Conservation (phyloP, 2,329 filamentous ascomycete genomes). For the Geosmithia putterillii region DNA sequence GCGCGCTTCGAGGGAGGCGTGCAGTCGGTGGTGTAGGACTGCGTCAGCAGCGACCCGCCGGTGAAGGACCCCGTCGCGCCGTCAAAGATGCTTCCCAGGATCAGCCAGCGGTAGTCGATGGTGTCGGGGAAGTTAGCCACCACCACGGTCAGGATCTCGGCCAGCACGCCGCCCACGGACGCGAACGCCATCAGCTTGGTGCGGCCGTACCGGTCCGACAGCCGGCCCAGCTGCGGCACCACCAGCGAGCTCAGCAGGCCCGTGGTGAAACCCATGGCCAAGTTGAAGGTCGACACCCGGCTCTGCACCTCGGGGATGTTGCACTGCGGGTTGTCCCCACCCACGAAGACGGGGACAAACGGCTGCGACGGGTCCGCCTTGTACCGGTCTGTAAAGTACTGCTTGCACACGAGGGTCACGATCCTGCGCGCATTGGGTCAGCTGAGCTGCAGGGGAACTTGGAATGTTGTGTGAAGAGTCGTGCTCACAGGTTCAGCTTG, state of each 20-base stretch:
- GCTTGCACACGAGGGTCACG: conserved; percentile 68
- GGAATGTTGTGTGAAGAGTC: neutral
- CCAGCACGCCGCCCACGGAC: conserved; percentile 60
- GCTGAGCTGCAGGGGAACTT: neutral
- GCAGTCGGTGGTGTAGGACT: conserved; percentile 86
- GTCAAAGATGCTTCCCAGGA: conserved; percentile 67
- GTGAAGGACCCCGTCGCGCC: conserved; percentile 85
- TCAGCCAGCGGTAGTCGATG: conserved; percentile 65
- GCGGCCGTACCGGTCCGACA: conserved; percentile 81
- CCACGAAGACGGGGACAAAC: conserved; percentile 52
- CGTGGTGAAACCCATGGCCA: conserved; percentile 61
- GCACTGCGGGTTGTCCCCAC: conserved; percentile 67
- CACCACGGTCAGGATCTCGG: conserved; percentile 67
- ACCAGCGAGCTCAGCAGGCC: conserved; percentile 71
- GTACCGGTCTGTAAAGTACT: conserved; percentile 63
- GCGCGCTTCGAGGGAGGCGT: conserved; percentile 68
- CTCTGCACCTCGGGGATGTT: conserved; percentile 67
- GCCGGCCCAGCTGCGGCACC: conserved; percentile 68
- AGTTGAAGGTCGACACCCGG: conserved; percentile 63
- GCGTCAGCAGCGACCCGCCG: conserved; percentile 59
- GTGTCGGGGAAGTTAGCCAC: conserved; percentile 62
- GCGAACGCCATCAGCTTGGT: conserved; percentile 61
- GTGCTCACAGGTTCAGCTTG: conserved; percentile 61
- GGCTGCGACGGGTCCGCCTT: conserved; percentile 44
- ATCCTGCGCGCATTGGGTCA: conserved; percentile 32